phyloP scores from a whole-genome alignment of 805 yeast species.

The Lipomyces yamanashiensis region DNA sequence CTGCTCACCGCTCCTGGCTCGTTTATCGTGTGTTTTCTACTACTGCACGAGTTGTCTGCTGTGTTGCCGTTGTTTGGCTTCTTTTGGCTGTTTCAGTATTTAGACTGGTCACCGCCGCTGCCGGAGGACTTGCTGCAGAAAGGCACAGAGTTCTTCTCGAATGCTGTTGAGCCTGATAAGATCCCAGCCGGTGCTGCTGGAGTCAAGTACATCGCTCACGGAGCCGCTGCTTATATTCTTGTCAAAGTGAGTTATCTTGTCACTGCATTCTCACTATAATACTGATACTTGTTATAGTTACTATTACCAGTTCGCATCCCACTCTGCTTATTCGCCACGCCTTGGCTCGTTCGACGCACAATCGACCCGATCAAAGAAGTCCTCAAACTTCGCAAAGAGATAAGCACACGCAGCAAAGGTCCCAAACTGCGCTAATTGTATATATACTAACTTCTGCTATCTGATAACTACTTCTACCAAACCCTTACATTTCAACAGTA shows the following conservation, averaged over 20 bases:
- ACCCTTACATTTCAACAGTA: neutral
- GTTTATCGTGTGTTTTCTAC: slow-evolving; percentile 64
- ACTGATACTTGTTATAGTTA: slow-evolving; percentile 41
- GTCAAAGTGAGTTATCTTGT: slow-evolving; percentile 53
- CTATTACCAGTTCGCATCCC: slow-evolving; percentile 59
- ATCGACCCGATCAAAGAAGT: slow-evolving; percentile 36
- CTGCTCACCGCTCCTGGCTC: slow-evolving; percentile 62
- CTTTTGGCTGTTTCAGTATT: slow-evolving; percentile 68
- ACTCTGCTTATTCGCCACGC: slow-evolving; percentile 58
- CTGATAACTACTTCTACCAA: neutral
- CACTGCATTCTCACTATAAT: neutral
- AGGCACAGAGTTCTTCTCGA: slow-evolving; percentile 63
- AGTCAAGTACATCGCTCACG: slow-evolving; percentile 63
- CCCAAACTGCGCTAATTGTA: slow-evolving; percentile 4
- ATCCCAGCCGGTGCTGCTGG: slow-evolving; percentile 50
- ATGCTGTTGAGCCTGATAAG: slow-evolving; percentile 47
- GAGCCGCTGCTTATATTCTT: slow-evolving; percentile 73
- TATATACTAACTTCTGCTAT: neutral
- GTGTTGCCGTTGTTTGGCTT: slow-evolving; percentile 68
- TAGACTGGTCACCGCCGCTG: slow-evolving; percentile 54
- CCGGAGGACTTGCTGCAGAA: slow-evolving; percentile 65
- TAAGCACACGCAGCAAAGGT: neutral
- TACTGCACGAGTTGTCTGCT: slow-evolving; percentile 78
- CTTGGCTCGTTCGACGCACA: slow-evolving; percentile 60
- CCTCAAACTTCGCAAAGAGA: neutral